Evolutionary conservation across 179 eudicot genomes (phyloP).

Genomic region (Corrigiola litoralis): DNA sequence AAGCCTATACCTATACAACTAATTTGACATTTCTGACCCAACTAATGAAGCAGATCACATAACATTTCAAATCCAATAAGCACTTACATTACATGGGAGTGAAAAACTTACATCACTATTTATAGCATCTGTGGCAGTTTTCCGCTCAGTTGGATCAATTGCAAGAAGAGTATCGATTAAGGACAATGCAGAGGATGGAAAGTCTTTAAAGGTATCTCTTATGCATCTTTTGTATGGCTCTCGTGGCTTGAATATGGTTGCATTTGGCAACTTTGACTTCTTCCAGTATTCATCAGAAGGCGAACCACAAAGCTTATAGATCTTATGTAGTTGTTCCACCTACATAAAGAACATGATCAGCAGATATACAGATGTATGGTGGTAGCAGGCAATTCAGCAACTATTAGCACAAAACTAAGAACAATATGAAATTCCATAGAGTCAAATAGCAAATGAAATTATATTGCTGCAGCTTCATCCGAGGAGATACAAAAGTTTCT

Average conservation of each 20-base stretch:
- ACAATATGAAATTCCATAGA: neutral
- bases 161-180: conserved; percentile 76
- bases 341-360: conserved; percentile 14
- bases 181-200: conserved; percentile 67
- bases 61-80: neutral
- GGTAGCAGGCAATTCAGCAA: neutral
- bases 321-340: conserved; percentile 93
- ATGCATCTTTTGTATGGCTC: conserved; percentile 79
- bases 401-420: neutral
- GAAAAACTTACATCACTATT: conserved; percentile 64
- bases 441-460: neutral
- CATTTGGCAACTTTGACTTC: conserved; percentile 79
- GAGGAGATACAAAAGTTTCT: neutral
- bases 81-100: neutral
- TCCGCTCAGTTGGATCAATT: conserved; percentile 79
- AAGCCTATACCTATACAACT: too few species aligned
- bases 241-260: conserved; percentile 73
- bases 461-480: neutral
- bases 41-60: neutral
- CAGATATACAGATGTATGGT: neutral
- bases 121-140: conserved; percentile 77
- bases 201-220: conserved; percentile 63
- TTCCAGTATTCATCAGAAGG: conserved; percentile 96
- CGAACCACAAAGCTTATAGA: conserved; percentile 83
- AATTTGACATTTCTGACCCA: neutral